Base-by-base conservation (phyloP, 208 protist species). In the Crithidia fasciculata region DNA sequence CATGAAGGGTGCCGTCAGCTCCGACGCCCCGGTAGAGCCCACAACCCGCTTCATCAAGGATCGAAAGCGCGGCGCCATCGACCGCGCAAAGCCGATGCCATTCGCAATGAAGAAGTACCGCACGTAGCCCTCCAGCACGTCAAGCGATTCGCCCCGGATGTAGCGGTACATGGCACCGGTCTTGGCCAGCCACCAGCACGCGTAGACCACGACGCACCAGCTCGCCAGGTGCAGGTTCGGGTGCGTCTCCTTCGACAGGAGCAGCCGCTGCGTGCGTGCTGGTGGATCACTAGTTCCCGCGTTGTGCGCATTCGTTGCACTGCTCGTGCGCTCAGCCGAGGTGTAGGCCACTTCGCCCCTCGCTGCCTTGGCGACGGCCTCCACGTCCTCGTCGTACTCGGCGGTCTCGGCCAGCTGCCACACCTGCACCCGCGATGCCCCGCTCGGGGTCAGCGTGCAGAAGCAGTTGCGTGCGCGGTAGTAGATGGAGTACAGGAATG, bases 151-250 rank as follows among this genome's bases (percentile, higher is more conserved):
- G 36, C 89, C 73, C 3, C 65, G 69, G 8, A 94, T 39, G 81
- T 86, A 97, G 41, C 93, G 90, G 66, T 89, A 97, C 82, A 95
- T 88, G 16, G 76, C 83, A 19, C 87, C 88, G 0, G 80, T 89
- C 61, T 90, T 92, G 7, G 78, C 62, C 2, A 97, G 78, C 90
- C 93, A 97, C 93, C 93, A 97, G 44, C 78, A 90, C 15, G 85
- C 44, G 75, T 95, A 97, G 36, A 95, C 66, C 15, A 94, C 81
- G 8, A 86, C 67, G 52, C 80, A 74, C 89, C 90, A 95, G 53
- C 64, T 81, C 43, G 81, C 84, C 18, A 94, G 71, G 66, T 95
- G 88, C 13, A 94, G 72, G 37, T 85, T 79, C 8, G 93, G 93
- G 72, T 97, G 90, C 3, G 85, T 93, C 18, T 64, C 59, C 49